A percentile compares a stretch with the other conserved stretches of the same genome.
phyloP scores from a whole-genome alignment of 148 eudicot species.

The Diospyros kaki region DNA sequence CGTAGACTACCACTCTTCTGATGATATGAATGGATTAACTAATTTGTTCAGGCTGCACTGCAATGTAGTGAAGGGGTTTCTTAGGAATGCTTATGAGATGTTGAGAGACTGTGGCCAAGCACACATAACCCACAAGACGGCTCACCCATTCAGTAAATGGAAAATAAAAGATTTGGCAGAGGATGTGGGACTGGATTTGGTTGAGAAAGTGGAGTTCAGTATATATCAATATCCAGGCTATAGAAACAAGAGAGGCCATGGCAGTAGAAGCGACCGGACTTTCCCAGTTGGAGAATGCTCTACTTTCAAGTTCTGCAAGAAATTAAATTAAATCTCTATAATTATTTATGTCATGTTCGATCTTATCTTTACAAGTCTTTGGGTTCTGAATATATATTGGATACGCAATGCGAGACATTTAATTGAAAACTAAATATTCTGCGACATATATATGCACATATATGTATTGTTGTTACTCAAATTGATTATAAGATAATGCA shows the following conservation, averaged over 20 bases:
- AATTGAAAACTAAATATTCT: too few species aligned
- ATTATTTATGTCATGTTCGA: too few species aligned
- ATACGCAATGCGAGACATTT: too few species aligned
- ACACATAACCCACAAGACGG: slow-evolving; percentile 40
- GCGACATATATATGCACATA: too few species aligned
- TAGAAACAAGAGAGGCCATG: slow-evolving; percentile 26
- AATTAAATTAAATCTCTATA: too few species aligned
- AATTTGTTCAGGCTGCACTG: slow-evolving; percentile 17
- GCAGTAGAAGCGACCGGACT: not conserved
- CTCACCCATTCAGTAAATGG: slow-evolving; percentile 27
- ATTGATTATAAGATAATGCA: too few species aligned
- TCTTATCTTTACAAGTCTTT: too few species aligned
- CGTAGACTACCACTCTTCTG: too few species aligned
- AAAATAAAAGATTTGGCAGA: slow-evolving; percentile 17
- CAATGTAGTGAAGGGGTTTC: slow-evolving; percentile 23
- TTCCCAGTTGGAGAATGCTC: slow-evolving; percentile 27
- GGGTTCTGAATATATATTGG: too few species aligned
- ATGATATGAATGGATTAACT: not conserved
- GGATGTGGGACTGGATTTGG: slow-evolving; percentile 17
- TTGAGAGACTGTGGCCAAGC: slow-evolving; percentile 19
- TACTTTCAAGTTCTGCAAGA: slow-evolving; percentile 21
- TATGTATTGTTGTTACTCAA: too few species aligned
- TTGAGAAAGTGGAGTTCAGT: slow-evolving; percentile 6
- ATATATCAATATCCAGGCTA: slow-evolving; percentile 27
- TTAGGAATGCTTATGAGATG: slow-evolving; percentile 21